Conservation (phyloP, 2,329 filamentous ascomycete species). For the Phoma herbarum region DNA sequence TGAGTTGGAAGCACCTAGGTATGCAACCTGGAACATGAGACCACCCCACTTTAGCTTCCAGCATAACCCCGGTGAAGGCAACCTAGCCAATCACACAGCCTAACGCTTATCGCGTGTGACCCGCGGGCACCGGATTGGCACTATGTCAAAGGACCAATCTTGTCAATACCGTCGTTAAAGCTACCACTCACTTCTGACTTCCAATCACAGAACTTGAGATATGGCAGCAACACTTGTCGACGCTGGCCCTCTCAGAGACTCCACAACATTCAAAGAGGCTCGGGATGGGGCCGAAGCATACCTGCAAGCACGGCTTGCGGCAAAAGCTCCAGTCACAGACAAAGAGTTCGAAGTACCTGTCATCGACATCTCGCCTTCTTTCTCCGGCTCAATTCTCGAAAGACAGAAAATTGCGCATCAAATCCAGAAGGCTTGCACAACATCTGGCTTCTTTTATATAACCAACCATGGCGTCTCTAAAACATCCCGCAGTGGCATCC, state of each 20-base stretch:
- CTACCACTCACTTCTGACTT: background rate
- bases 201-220: background rate
- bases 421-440: slow-evolving; percentile 52
- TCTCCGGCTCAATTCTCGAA: slow-evolving; percentile 42
- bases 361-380: slow-evolving; percentile 51
- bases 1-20: background rate
- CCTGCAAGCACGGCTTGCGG: slow-evolving; percentile 44
- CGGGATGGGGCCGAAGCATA: slow-evolving; percentile 48
- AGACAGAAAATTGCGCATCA: slow-evolving; percentile 50
- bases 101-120: slow-evolving; percentile 11
- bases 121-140: background rate
- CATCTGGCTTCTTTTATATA: slow-evolving; percentile 56
- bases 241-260: background rate
- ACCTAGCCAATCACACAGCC: slow-evolving; percentile 5
- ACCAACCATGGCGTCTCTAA: slow-evolving; percentile 49
- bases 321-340: slow-evolving; percentile 23
- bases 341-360: slow-evolving; percentile 48
- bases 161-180: background rate
- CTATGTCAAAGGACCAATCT: background rate
- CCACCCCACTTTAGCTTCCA: slow-evolving; percentile 6
- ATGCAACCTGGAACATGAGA: background rate
- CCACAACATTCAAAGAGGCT: slow-evolving; percentile 43
- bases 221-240: slow-evolving; percentile 14
- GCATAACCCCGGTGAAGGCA: background rate
- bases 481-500: slow-evolving; percentile 39